Evolutionary conservation across 2,329 filamentous ascomycete genomes (phyloP).

Genomic region (Pseudogymnoascus sp.): DNA sequence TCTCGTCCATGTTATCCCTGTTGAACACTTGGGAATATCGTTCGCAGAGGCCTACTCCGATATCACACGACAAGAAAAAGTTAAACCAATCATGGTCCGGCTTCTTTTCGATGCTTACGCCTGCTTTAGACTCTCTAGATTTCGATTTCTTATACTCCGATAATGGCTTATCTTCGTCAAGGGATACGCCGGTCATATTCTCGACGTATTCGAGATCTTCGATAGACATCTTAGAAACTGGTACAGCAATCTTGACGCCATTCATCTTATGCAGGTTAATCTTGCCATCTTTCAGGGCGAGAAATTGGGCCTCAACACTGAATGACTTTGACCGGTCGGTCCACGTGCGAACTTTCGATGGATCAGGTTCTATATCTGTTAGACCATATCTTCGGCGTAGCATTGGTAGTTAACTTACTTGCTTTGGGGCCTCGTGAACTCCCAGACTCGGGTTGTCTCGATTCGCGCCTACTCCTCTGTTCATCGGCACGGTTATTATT

Average conservation of each 20-base stretch:
- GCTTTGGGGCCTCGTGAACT: slow-evolving; percentile 54
- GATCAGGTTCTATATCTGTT: slow-evolving; percentile 61
- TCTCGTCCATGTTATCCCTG: slow-evolving; percentile 93
- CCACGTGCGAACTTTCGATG: slow-evolving; percentile 79
- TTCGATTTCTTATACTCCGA: slow-evolving; percentile 61
- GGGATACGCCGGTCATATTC: slow-evolving; percentile 71
- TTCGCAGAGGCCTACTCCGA: slow-evolving; percentile 87
- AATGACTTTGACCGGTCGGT: slow-evolving; percentile 93
- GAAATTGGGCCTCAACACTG: slow-evolving; percentile 93
- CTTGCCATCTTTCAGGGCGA: slow-evolving; percentile 89
- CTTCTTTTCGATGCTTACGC: slow-evolving; percentile 44
- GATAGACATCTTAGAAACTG: slow-evolving; percentile 88
- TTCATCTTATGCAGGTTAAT: slow-evolving; percentile 98
- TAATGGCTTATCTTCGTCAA: slow-evolving; percentile 87
- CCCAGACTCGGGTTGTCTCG: slow-evolving; percentile 50
- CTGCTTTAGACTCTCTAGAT: slow-evolving; percentile 22
- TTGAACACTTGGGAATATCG: slow-evolving; percentile 84
- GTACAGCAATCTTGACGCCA: slow-evolving; percentile 96
- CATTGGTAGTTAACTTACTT: slow-evolving; percentile 48
- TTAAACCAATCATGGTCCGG: slow-evolving; percentile 97
- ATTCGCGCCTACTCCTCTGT: slow-evolving; percentile 67
- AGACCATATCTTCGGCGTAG: not conserved
- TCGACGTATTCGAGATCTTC: slow-evolving; percentile 96
- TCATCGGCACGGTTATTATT: slow-evolving; percentile 58
- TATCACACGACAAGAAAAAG: slow-evolving; percentile 89